Evolutionary conservation across 1,284 basidiomycete species (phyloP), one percentile per base, ranked within the genome.

Genomic region (Ustilago shanxiensis): DNA sequence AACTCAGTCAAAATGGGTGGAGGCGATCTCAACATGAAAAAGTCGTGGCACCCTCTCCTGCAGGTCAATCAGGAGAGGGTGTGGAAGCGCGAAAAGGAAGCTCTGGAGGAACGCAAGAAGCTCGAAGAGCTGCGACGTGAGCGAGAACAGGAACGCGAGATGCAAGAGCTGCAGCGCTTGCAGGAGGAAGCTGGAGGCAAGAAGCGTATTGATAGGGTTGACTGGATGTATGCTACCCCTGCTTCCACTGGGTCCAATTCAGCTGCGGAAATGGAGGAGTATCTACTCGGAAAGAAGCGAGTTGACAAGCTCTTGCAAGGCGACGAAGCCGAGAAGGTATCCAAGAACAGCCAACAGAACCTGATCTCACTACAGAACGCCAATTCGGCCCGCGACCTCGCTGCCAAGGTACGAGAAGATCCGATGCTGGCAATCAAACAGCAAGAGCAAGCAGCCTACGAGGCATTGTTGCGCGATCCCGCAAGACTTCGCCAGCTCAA

Each of bases 171-270:
- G 18, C 96, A 98, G 85, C 90, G 95, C 54, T 87, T 99, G 53
- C 82, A 85, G 84, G 82, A 86, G 53, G 93, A 93, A 72, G 91
- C 95, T 78, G 98, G 96, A 9, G 97, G 97, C 31, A 94, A 93
- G 88, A 97, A 95, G 88, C 89, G 93, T 77, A 90, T 92, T 55
- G 95, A 98, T 86, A 94, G 95, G 84, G 88, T 99, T 59, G 96
- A 99, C 86, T 99, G 97, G 97, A 96, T 99, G 94, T 99, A 99
- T 88, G 89, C 95, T 16, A 97, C 96, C 1, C 96, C 97, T 2
- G 93, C 93, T 0, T 91, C 92, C 6, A 93, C 93, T 16, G 91
- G 89, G 69, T 65, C 91, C 93, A 78, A 60, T 28, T 96, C 94
- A 77, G 87, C 93, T 31, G 64, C 51, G 1, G 96, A 99, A 72